Percentiles rank a stretch among this genome's conserved stretches.
Evolutionary conservation across 139 green algal species (phyloP).

Genomic region (Volvox africanus): DNA sequence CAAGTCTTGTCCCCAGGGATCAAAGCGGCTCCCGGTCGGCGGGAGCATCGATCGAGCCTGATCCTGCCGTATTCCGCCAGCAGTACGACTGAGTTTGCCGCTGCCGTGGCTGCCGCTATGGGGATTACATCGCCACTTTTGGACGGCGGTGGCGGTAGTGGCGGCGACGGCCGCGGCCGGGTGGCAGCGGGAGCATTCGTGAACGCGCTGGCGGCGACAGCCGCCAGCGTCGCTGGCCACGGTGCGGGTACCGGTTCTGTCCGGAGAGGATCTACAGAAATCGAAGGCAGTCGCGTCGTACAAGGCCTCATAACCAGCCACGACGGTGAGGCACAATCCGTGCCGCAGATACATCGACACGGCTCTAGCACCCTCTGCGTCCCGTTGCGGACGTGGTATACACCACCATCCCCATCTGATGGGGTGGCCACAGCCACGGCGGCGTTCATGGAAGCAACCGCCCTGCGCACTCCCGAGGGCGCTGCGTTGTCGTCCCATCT

Average conservation of each 20-base stretch:
- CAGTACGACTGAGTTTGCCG: background rate
- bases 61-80: background rate
- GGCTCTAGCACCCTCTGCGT: no score
- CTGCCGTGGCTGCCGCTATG: background rate
- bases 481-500: background rate
- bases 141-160: background rate
- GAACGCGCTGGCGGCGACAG: background rate
- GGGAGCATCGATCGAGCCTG: background rate
- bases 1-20: no score
- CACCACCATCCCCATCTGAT: no score
- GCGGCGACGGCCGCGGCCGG: background rate
- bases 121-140: background rate
- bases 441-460: background rate
- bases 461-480: background rate
- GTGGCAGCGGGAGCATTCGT: background rate
- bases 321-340: no score
- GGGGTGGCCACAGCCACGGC: no score
- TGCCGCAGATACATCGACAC: no score
- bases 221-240: background rate
- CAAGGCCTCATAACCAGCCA: no score
- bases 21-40: background rate
- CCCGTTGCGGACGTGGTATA: no score
- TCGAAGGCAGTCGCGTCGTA: no score
- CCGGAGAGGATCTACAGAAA: no score
- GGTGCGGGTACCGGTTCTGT: no score